Conservation (phyloP, 208 protist genomes). For the Trypanosoma caninum region DNA sequence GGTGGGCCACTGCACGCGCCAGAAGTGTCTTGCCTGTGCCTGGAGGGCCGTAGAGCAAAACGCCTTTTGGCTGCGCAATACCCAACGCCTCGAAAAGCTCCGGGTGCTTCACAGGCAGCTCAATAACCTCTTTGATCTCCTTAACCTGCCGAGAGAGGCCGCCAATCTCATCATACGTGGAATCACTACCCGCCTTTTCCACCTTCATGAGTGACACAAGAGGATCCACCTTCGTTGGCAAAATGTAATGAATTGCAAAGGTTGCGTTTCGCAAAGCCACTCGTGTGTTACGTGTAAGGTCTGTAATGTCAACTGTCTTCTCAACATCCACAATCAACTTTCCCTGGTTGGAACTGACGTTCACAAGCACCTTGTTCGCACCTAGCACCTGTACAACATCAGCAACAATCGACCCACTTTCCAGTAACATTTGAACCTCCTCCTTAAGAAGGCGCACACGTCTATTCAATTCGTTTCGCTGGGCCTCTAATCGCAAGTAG, state of each 20-base stretch:
- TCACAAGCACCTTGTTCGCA: slow-evolving; percentile 98
- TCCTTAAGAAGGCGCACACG: slow-evolving; percentile 97
- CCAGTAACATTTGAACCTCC: slow-evolving; percentile 97
- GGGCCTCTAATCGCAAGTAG: slow-evolving; percentile 81
- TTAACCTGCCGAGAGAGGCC: slow-evolving; percentile 99
- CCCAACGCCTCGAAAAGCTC: slow-evolving; percentile 99
- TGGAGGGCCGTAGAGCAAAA: slow-evolving; percentile 98
- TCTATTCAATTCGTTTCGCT: slow-evolving; percentile 89
- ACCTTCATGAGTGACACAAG: slow-evolving; percentile 99
- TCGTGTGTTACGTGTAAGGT: slow-evolving; percentile 94
- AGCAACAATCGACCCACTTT: slow-evolving; percentile 97
- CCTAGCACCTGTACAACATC: slow-evolving; percentile 99
- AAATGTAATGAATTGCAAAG: slow-evolving; percentile 97
- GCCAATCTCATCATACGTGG: slow-evolving; percentile 99
- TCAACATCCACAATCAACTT: slow-evolving; percentile 99
- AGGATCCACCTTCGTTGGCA: slow-evolving; percentile 98
- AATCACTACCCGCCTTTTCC: slow-evolving; percentile 99
- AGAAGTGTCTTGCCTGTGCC: slow-evolving; percentile 98
- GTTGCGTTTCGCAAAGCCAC: slow-evolving; percentile 97
- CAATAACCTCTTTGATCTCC: slow-evolving; percentile 89
- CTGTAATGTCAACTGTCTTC: slow-evolving; percentile 92
- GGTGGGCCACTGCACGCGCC: slow-evolving; percentile 98
- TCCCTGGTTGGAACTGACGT: slow-evolving; percentile 92
- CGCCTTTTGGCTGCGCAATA: slow-evolving; percentile 99
- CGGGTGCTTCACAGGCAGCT: slow-evolving; percentile 94